phyloP scores from a whole-genome alignment of 2,329 filamentous ascomycete genomes.

The Ophiostoma tasmaniense region DNA sequence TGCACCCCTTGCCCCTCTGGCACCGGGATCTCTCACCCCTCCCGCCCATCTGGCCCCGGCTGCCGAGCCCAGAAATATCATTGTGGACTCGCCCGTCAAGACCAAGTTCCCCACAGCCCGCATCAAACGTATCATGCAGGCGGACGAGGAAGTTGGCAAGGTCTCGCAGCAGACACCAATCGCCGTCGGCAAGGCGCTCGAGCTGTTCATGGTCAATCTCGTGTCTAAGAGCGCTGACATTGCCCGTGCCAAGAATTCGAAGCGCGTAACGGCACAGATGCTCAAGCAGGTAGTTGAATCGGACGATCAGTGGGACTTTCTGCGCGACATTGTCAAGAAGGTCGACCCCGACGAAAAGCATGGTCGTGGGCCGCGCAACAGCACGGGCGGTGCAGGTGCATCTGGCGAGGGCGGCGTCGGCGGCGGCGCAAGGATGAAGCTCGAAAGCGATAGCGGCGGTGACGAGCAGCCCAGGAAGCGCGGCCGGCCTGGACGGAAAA shows the following conservation, averaged over 20 bases:
- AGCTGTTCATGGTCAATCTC: constrained; percentile 94
- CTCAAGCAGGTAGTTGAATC: constrained; percentile 83
- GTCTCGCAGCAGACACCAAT: constrained; percentile 96
- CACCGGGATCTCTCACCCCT: neutral
- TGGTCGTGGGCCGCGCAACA: constrained; percentile 38
- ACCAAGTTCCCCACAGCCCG: constrained; percentile 95
- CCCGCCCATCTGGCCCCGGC: neutral
- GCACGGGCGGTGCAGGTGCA: constrained; percentile 40
- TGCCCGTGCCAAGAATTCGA: constrained; percentile 73
- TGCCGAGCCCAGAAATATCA: constrained; percentile 17
- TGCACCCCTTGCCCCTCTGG: neutral
- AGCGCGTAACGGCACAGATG: constrained; percentile 82
- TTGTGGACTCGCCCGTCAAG: constrained; percentile 65
- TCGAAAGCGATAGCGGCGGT: constrained; percentile 27
- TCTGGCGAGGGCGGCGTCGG: constrained; percentile 1
- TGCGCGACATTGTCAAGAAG: constrained; percentile 82
- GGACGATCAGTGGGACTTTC: constrained; percentile 89
- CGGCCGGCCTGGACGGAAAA: constrained; percentile 35
- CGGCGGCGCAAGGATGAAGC: constrained; percentile 18
- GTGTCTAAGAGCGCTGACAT: constrained; percentile 82
- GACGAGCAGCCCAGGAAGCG: constrained; percentile 31
- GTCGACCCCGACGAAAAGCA: constrained; percentile 53
- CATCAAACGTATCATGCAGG: constrained; percentile 99
- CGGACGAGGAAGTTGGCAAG: constrained; percentile 96
- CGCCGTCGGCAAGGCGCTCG: constrained; percentile 88